Evolutionary conservation across 2,329 filamentous ascomycete species (phyloP), one percentile per base, ranked within the genome.

Genomic region (Arachnomyces sp.): DNA sequence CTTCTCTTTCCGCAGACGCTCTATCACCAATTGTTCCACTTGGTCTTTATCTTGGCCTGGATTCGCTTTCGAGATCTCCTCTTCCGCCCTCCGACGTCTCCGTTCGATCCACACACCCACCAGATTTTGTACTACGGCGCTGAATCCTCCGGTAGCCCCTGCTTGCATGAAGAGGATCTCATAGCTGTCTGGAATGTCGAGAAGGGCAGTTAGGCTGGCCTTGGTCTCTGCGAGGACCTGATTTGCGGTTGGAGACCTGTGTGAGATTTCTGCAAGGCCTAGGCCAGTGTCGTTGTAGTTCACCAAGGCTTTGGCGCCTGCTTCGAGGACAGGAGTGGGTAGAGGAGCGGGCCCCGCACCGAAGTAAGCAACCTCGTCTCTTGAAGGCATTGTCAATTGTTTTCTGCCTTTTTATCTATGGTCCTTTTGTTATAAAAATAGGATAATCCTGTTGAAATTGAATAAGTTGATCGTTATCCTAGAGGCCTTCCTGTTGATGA

Each of bases 291-390:
- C 72, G 34, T 90, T 72, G 70, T 80, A 94, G 71, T 95, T 84
- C 49, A 94, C 65, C 3, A 96, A 79, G 1, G 85, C 84, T 58
- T 78, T 62, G 1, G 87, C 80, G 37, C 86, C 88, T 33, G 72
- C 73, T 62, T 92, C 79, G 36, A 95, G 77, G 15, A 95, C 85
- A 3, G 77, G 67, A 9, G 86, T 93, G 16, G 89, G 89, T 13
- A 96, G 74, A 25, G 79, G 72, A n/a, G 90, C 88, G 36, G 90
- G 90, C 47, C 90, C 90, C 39, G 90, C 89, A 46, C 89, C 88
- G 53, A 94, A 95, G 67, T 93, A 92, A 50, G 81, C 76, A 60
- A 92, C 77, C 48, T 90, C 82, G 52, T 78, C 72, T 64, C 86
- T 74, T 48, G 77, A 69, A 54, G 83, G 81, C 85, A 90, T 86